Base-by-base conservation (phyloP, 768 basidiomycete genomes). In the Pulveroboletus frians region DNA sequence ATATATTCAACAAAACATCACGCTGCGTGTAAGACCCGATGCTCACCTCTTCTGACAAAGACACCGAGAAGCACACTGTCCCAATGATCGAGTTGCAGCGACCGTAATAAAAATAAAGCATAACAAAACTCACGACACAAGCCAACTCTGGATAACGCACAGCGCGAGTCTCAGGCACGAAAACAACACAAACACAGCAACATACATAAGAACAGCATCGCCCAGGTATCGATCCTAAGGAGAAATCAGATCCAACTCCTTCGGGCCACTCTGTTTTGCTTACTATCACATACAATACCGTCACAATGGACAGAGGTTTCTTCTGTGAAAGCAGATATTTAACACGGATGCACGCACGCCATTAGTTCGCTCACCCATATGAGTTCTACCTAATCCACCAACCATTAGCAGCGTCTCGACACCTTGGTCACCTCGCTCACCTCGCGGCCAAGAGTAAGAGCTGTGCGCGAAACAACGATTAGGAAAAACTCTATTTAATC, bases 181-280 rank as follows among this genome's bases (percentile, higher is more conserved):
- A 36, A 10, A 26, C 11, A 10, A 27, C 7, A 15, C 39, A 35
- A 43, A 39, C 3, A 29, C 8, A 23, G 8, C 13, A 17, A 54
- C 63, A 29, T 54, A 67, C 65, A 67, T 32, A 3, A 67, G 56
- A 36, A 69, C 58, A 23, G 55, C 31, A 51, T 69, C 65, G 21
- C 65, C 65, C 15, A 67, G 35, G 27, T 67, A 67, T 43, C 65
- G 67, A 27, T 62, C 65, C 65, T 67, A 45, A 36, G 32, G 21
- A 43, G 23, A 38, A 32, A 45, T 51, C n/a, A 58, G 41, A 29
- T 15, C 13, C 31, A 23, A 29, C n/a, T 7, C 26, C 31, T 37
- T 27, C 15, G 7, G 15, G 3, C 1, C 15, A 15, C 10, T 5
- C 39, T 26, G 3, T 37, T 32, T 30, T 13, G 37, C 67, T 55